Conservation (phyloP, 257 asterid species). For the Voacanga thouarsii region DNA sequence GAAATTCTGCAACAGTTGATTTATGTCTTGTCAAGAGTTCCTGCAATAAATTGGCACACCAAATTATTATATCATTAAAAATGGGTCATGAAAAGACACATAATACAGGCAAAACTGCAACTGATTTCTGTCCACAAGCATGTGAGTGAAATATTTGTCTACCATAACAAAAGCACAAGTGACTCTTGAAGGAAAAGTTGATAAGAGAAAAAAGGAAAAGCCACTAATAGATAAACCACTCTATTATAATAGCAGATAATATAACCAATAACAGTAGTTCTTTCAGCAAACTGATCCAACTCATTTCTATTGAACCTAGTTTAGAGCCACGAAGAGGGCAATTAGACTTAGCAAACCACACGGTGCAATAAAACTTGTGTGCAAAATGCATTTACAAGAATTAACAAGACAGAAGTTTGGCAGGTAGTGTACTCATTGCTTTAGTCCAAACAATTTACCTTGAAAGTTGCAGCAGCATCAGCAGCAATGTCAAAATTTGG, state of each 20-base stretch:
- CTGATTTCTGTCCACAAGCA: not conserved
- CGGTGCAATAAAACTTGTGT: not conserved
- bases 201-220: not conserved
- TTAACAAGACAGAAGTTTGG: not conserved
- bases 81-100: not conserved
- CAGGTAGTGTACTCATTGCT: not conserved
- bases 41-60: conserved; percentile 38
- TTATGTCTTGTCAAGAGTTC: conserved; percentile 95
- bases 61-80: not conserved
- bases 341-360: not conserved
- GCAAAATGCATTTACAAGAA: not conserved
- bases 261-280: not conserved
- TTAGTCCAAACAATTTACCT: conserved; percentile 25
- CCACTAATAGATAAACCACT: not conserved
- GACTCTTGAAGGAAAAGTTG: not conserved
- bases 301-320: not conserved
- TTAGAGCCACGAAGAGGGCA: not conserved
- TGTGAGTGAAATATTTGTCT: too few relatives aligned
- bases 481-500: conserved; percentile 55
- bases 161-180: not conserved
- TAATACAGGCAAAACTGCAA: not conserved
- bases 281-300: not conserved
- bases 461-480: conserved; percentile 52
- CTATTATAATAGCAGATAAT: not conserved
- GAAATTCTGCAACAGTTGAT: conserved; percentile 91